Conservation (phyloP, 2,329 filamentous ascomycete species). For the Botryotinia calthae region DNA sequence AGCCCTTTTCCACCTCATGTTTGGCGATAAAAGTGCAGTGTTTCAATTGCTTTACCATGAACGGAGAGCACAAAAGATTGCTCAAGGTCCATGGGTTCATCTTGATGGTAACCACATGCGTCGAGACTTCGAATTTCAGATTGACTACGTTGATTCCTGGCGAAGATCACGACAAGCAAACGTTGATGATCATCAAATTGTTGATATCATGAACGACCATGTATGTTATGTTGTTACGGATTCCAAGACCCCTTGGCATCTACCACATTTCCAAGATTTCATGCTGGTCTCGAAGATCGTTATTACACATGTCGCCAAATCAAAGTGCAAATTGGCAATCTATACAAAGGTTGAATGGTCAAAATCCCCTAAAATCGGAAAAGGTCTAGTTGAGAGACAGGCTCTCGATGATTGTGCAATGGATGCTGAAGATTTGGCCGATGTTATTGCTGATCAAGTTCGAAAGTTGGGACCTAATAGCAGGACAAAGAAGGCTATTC, state of each 20-base stretch:
- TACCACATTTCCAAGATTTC: constrained; percentile 78
- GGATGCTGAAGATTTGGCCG: constrained; percentile 71
- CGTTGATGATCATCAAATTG: constrained; percentile 79
- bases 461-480: constrained; percentile 69
- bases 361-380: constrained; percentile 59
- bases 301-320: constrained; percentile 90
- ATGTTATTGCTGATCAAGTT: constrained; percentile 75
- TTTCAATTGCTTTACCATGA: constrained; percentile 59
- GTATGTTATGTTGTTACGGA: constrained; percentile 64
- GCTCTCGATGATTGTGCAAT: constrained; percentile 73
- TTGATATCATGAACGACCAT: constrained; percentile 79
- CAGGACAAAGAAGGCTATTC: constrained; percentile 73
- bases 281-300: constrained; percentile 85
- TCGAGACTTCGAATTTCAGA: constrained; percentile 78
- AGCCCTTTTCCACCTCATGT: constrained; percentile 91
- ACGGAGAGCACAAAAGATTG: constrained; percentile 72
- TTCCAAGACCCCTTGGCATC: constrained; percentile 61
- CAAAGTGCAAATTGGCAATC: constrained; percentile 85
- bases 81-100: constrained; percentile 80
- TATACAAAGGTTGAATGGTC: constrained; percentile 88
- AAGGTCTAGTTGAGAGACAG: constrained; percentile 62
- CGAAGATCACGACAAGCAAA: constrained; percentile 59
- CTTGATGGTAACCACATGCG: constrained; percentile 68
- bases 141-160: constrained; percentile 64
- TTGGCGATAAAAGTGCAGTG: constrained; percentile 92